Evolutionary conservation across 257 asterid genomes (phyloP).

Genomic region (Scutellaria barbata): DNA sequence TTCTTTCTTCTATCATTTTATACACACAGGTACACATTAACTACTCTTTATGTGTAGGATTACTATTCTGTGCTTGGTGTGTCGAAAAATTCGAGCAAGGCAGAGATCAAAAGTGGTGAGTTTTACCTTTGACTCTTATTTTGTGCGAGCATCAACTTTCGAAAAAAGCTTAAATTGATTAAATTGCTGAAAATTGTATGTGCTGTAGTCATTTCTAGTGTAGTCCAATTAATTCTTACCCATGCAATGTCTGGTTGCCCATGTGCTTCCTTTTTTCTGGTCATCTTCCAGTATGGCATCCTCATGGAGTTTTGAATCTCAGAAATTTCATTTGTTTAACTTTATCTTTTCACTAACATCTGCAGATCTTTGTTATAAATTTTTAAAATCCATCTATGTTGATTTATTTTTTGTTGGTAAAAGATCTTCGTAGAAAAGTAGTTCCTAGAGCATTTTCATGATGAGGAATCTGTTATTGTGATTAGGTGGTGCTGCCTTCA

Average conservation of each 20-base stretch:
- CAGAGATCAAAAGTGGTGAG: constrained; percentile 94
- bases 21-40: constrained; percentile 15
- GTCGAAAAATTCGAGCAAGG: constrained; percentile 79
- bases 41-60: constrained; percentile 56
- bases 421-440: not conserved
- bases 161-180: constrained; percentile 15
- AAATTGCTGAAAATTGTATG: constrained; percentile 6
- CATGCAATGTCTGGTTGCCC: not conserved
- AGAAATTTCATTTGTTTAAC: constrained; percentile 1
- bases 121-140: constrained; percentile 27
- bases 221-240: constrained; percentile 4
- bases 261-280: not conserved
- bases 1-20: constrained; percentile 26
- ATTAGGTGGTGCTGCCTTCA: not conserved
- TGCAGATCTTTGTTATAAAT: not conserved
- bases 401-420: not conserved
- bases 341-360: not conserved
- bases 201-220: not conserved
- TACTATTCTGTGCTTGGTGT: constrained; percentile 92
- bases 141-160: not conserved
- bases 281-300: not conserved
- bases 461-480: constrained; percentile 1
- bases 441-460: constrained; percentile 7
- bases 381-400: not conserved
- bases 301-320: constrained; percentile 4